These are phyloP conservation scores for Ophiostoma piceae DNA, from an alignment of 2,329 filamentous ascomycete species.

Conservation along the genomic window DNA sequence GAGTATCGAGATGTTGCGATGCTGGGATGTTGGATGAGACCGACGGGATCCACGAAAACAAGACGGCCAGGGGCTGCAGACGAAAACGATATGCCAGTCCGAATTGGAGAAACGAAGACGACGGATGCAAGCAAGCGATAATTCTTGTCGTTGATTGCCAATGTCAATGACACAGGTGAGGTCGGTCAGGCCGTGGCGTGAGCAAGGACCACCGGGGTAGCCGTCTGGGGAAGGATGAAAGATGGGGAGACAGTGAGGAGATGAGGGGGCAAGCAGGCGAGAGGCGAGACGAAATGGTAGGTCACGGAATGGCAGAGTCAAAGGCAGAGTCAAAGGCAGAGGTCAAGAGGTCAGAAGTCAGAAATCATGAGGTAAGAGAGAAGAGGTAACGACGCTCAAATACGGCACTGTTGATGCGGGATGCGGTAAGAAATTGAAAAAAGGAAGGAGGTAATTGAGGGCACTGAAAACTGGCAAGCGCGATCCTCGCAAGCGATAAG, in stretches of 20 bases:
- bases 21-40: not conserved
- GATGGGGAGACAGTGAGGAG: not conserved
- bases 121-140: not conserved
- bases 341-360: not conserved
- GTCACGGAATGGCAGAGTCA: not conserved
- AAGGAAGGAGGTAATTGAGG: not conserved
- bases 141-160: no score
- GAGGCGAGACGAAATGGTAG: not conserved
- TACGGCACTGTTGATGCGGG: not conserved
- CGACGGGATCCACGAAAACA: not conserved
- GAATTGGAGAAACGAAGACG: not conserved
- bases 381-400: not conserved
- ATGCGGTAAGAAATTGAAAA: not conserved
- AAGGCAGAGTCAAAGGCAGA: not conserved
- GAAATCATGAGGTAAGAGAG: no score
- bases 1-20: not conserved
- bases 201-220: conserved; percentile 8
- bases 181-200: conserved; percentile 7
- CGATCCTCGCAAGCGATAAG: conserved; percentile 5
- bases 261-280: not conserved
- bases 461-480: conserved; percentile 1
- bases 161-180: not conserved
- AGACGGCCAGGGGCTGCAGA: not conserved
- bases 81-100: not conserved
- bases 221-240: conserved; percentile 6